Evolutionary conservation across 768 basidiomycete species (phyloP).

Genomic region (Pleurotus tuber-regium): DNA sequence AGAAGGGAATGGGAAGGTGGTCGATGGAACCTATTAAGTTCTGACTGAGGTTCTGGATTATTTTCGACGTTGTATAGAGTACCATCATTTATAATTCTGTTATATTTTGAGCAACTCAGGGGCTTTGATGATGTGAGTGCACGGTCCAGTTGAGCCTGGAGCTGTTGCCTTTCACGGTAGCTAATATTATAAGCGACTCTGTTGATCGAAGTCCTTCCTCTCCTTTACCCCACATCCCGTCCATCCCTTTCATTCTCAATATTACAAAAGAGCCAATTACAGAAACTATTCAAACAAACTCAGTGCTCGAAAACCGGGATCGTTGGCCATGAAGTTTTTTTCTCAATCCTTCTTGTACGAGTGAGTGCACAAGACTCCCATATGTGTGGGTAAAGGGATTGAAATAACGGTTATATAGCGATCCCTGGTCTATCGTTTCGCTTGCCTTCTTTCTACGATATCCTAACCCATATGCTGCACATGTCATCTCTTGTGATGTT

Average conservation of each 20-base stretch:
- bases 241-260: neutral
- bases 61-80: too few species aligned
- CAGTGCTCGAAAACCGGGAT: slow-evolving; percentile 20
- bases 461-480: slow-evolving; percentile 91
- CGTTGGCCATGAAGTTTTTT: slow-evolving; percentile 53
- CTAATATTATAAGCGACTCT: neutral
- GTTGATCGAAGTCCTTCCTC: slow-evolving; percentile 1
- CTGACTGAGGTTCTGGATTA: too few species aligned
- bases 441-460: slow-evolving; percentile 94
- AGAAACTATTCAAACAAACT: neutral
- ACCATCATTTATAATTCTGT: too few species aligned
- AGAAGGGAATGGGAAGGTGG: slow-evolving; percentile 34
- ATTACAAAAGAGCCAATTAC: neutral
- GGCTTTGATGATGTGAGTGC: neutral
- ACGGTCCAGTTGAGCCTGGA: slow-evolving; percentile 6
- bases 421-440: slow-evolving; percentile 91
- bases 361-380: slow-evolving; percentile 26
- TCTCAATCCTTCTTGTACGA: slow-evolving; percentile 55
- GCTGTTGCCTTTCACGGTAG: slow-evolving; percentile 6
- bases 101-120: too few species aligned
- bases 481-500: slow-evolving; percentile 95
- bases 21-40: slow-evolving; percentile 49
- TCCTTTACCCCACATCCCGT: slow-evolving; percentile 8
- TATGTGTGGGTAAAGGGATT: neutral
- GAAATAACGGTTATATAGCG: slow-evolving; percentile 43